Percentiles rank a stretch among this genome's conserved stretches.
Conservation (phyloP, 2,329 filamentous ascomycete species). For the Penicillium sp. region DNA sequence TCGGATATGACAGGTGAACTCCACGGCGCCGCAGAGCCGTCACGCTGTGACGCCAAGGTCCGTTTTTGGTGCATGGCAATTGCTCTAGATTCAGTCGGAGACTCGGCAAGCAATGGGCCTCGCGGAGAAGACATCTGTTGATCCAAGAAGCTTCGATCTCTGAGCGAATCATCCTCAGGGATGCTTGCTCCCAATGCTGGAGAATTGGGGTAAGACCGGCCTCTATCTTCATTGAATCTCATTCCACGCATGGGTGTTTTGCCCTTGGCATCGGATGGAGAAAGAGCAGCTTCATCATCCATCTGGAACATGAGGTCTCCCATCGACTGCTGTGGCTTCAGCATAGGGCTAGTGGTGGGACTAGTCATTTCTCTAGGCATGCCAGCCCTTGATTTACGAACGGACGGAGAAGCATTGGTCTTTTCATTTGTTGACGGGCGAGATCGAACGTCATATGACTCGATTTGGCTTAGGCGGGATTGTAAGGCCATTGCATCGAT, state of each 20-base stretch:
- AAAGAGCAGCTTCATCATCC: conserved; percentile 69
- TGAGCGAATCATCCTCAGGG: conserved; percentile 27
- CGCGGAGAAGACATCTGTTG: conserved; percentile 29
- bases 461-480: conserved; percentile 62
- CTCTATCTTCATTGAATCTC: conserved; percentile 17
- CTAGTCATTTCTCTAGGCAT: conserved; percentile 43
- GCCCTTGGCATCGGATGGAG: conserved; percentile 30
- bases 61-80: conserved; percentile 23
- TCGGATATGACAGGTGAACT: conserved; percentile 54
- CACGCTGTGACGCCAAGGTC: conserved; percentile 25
- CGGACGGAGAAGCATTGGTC: conserved; percentile 47
- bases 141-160: conserved; percentile 28
- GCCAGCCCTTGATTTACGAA: conserved; percentile 41
- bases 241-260: conserved; percentile 27
- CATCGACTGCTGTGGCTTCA: conserved; percentile 67
- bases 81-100: conserved; percentile 25
- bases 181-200: conserved; percentile 28
- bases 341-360: conserved; percentile 61
- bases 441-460: conserved; percentile 62
- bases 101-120: conserved; percentile 20
- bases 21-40: conserved; percentile 51
- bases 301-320: conserved; percentile 89
- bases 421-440: conserved; percentile 68
- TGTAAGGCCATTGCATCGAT: conserved; percentile 76
- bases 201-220: conserved; percentile 24